Conservation (phyloP, 257 asterid species). For the Striga asiatica region DNA sequence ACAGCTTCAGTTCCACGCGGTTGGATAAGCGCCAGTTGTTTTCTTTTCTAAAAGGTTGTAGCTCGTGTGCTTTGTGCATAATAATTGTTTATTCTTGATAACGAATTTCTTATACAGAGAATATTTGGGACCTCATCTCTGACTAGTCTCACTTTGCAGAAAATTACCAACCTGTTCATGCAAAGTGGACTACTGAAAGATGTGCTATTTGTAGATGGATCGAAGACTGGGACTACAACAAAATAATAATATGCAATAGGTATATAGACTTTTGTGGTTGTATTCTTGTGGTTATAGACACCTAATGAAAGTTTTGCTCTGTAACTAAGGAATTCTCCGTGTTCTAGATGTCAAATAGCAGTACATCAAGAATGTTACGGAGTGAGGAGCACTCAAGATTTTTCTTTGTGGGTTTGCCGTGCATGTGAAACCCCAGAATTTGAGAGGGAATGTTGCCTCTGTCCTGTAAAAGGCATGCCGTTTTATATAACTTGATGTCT, state of each 20-base stretch:
- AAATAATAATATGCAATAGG: conserved; percentile 96
- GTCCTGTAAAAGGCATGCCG: conserved; percentile 88
- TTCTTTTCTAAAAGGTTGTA: conserved; percentile 56
- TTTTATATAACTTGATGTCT: conserved; percentile 3
- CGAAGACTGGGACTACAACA: conserved; percentile 96
- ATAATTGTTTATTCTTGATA: not conserved
- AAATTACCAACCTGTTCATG: conserved; percentile 55
- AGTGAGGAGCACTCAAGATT: conserved; percentile 44
- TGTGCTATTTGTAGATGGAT: conserved; percentile 99
- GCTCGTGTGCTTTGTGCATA: conserved; percentile 13
- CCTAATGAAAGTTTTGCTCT: conserved; percentile 9
- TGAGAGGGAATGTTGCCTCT: conserved; percentile 80
- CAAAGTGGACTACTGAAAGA: conserved; percentile 90
- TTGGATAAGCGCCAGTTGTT: conserved; percentile 60
- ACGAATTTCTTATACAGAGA: conserved; percentile 9
- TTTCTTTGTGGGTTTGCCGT: conserved; percentile 94
- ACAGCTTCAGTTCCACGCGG: conserved; percentile 28
- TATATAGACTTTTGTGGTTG: conserved; percentile 25
- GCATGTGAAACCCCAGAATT: conserved; percentile 88
- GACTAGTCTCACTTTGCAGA: conserved; percentile 35
- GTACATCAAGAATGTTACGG: conserved; percentile 99
- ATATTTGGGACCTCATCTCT: conserved; percentile 3
- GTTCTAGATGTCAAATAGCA: conserved; percentile 83
- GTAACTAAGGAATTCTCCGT: conserved; percentile 6
- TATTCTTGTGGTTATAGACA: conserved; percentile 1